These are phyloP conservation scores for Aspergillus melleus DNA, from an alignment of 2,329 filamentous ascomycete species.

Conservation along the genomic window DNA sequence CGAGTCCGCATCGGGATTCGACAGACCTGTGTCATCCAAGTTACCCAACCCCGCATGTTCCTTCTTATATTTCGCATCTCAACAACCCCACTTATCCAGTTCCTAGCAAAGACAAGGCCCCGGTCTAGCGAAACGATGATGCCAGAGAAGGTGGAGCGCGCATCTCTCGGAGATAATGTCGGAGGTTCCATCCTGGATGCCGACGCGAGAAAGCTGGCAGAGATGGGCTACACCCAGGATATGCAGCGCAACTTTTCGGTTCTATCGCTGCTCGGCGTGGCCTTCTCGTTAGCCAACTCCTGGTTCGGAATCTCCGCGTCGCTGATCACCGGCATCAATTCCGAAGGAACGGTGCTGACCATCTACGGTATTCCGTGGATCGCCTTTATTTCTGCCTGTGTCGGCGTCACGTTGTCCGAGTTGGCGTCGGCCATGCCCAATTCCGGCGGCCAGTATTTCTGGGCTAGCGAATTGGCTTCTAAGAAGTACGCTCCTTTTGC, in stretches of 20 bases:
- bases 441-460: constrained; percentile 54
- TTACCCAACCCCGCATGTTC: background rate
- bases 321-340: constrained; percentile 52
- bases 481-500: constrained; percentile 46
- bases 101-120: too few species aligned
- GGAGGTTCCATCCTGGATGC: constrained; percentile 17
- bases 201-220: constrained; percentile 45
- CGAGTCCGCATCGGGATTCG: too few species aligned
- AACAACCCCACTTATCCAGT: too few species aligned
- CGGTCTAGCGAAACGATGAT: background rate
- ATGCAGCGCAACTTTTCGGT: constrained; percentile 48
- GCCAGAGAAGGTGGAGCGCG: background rate
- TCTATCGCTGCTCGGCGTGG: constrained; percentile 49
- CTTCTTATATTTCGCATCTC: background rate
- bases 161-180: background rate
- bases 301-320: constrained; percentile 54
- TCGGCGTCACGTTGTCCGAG: constrained; percentile 49
- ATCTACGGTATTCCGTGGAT: constrained; percentile 53
- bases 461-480: constrained; percentile 50
- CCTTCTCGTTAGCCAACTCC: constrained; percentile 53
- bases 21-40: too few species aligned
- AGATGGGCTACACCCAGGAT: constrained; percentile 52
- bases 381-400: constrained; percentile 46
- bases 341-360: constrained; percentile 49
- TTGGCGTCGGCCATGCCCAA: constrained; percentile 52